Base-by-base conservation (phyloP, 2,329 filamentous ascomycete species). In the Xylariaceae sp. region DNA sequence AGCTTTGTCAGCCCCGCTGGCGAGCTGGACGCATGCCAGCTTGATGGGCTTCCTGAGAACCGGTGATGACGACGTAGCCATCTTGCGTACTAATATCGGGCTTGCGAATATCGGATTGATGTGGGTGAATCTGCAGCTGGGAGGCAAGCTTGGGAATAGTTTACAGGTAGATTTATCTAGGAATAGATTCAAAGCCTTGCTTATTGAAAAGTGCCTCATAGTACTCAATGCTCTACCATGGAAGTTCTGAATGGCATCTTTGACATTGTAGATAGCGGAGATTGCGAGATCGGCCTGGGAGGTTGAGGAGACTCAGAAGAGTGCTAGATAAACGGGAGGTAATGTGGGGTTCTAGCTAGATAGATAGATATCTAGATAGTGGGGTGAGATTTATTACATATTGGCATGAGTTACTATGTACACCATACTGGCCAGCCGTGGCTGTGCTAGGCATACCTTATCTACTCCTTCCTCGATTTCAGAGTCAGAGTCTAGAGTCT, bases 1-100 rank as follows among this genome's bases (percentile, higher is more conserved):
- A 8, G 84, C 70, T 76, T 99, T 99, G 76, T 96, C 89, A 61
- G 86, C 74, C 58, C 88, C 88, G 58, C 87, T 85, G 54, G 89
- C 85, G 35, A 95, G 81, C 73, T 96, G 91, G 60, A 95, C 79
- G 64, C 91, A 81, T 35, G 89, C 88, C 45, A 95, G 79, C 74
- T 88, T 91, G 67, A 95, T 76, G 40, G 87, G 84, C 71, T 88
- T 80, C 73, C 87, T 86, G 58, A 96, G 81, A 49, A 91, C 69
- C 32, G 71, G 67, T 19, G 67, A 60, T 57, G 67, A 61, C 48
- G 63, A 59, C 41, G 63, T 63, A 1, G 66, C 60, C 63, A 68
- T 68, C 11, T 58, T 62, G 58, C 64, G 62, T 8, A 52, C 43
- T 29, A 54, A 27, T 47, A 48, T 37, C 29, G 54, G 52, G 29